Evolutionary conservation across 2,329 filamentous ascomycete species (phyloP).

Genomic region (Falciphora oryzae): DNA sequence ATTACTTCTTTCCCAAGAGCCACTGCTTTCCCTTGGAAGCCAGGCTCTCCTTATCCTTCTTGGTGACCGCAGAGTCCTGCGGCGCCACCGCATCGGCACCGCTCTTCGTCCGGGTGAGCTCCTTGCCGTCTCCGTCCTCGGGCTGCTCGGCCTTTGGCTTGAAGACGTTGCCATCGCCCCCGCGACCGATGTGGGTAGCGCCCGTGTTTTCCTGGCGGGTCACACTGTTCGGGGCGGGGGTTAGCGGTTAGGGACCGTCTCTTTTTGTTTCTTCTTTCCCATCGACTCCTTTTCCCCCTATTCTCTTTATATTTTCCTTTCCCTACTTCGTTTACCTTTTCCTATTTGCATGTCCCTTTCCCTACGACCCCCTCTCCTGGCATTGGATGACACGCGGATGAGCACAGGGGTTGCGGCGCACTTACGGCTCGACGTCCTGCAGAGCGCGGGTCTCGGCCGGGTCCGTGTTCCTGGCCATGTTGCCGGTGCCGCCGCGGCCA

Average conservation of each 20-base stretch:
- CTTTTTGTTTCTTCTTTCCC: neutral
- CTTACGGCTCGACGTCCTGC: constrained; percentile 75
- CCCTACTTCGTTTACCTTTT: no score
- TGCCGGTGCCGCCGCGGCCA: constrained; percentile 80
- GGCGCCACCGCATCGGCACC: constrained; percentile 12
- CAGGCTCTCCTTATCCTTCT: constrained; percentile 23
- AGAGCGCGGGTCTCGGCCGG: constrained; percentile 66
- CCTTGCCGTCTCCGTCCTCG: constrained; percentile 31
- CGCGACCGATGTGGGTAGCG: constrained; percentile 63
- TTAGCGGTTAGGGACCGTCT: neutral
- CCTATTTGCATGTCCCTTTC: neutral
- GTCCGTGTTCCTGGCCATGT: constrained; percentile 74
- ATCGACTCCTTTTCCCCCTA: no score
- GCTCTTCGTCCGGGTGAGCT: constrained; percentile 17
- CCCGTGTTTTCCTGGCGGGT: constrained; percentile 51
- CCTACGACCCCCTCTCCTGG: neutral
- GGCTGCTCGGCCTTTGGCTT: constrained; percentile 29
- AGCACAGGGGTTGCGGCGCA: constrained; percentile 14
- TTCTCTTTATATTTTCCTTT: no score
- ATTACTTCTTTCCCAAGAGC: constrained; percentile 41
- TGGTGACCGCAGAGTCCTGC: constrained; percentile 10
- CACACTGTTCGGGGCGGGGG: constrained; percentile 30
- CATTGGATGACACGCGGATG: neutral
- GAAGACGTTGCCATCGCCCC: constrained; percentile 68
- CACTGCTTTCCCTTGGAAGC: constrained; percentile 42